Evolutionary conservation across 306 rosid genomes (phyloP), one percentile per base, ranked within the genome.

Genomic region (Dryas octopetala): DNA sequence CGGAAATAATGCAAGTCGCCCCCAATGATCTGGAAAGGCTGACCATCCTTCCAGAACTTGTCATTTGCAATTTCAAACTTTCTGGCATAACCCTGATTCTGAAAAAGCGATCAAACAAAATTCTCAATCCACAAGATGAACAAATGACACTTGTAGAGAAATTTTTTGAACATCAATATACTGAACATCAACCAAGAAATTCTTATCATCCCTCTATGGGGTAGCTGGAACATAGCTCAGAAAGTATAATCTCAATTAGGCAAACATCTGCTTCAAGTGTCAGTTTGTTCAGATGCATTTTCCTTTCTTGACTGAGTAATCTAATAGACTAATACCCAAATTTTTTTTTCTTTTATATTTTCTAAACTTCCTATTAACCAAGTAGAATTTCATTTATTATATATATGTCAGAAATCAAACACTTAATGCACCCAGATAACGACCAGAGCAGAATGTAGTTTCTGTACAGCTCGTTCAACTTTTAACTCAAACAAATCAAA

Each of bases 1-100:
- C 97, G 86, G 76, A 95, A 95, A 80, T 91, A 95, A 78, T 91
- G 98, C 93, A 91, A 65, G 84, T 91, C 97, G 5, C 98, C 98
- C 46, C 98, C 98, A 60, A 95, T 91, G 76, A 93, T 90, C 87
- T 59, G 95, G 85, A 93, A 93, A 40, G 88, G 91, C 48, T 82
- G 60, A 59, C 89, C 96, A 81, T 91, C 97, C 85, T 86, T 91
- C 98, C 98, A 91, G 81, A 93, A 91, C 86, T 77, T 87, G 71
- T 93, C 98, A 14, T 67, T 78, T 28, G 76, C 79, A 68, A 93
- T 89, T 81, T 85, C 91, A 72, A 93, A 93, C 76, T 87, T 88
- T 68, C 81, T 84, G 55, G 74, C 67, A 67, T 67, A 61, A 65
- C 68, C 91, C 91, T 85, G 86, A 68, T 38, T 70, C 72, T 66